Base-by-base conservation (phyloP, 768 basidiomycete species). In the Pulveroboletus frians region DNA sequence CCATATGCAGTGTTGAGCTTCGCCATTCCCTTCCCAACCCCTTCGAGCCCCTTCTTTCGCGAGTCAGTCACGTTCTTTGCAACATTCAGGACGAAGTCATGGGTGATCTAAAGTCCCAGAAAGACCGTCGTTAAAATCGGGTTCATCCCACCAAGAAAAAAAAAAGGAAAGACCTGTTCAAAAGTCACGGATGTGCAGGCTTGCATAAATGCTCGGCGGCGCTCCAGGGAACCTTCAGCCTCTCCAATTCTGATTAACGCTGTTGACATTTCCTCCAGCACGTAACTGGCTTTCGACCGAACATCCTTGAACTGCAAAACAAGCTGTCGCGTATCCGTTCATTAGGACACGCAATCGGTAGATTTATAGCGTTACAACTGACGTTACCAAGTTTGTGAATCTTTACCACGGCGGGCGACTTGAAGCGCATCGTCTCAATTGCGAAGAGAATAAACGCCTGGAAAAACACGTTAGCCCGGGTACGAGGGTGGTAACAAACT, bases 401-500 rank as follows among this genome's bases (percentile, higher is more conserved):
- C 63, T 88, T 89, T 36, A 84, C 76, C 15, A 85, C 73, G 0
- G 84, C 78, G 3, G 80, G 66, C 8, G 80, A 67, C 63, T 87
- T 89, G 74, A 91, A 92, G 11, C 89, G 80, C 44, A 79, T 58
- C 0, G 83, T 84, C 61, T 84, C 85, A n/a, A 85, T 71, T 18
- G 73, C 68, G 52, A 92, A 76, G 2, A 92, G 68, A 39, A 89
- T 73, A 58, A 88, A 81, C 3, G 84, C 89, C 88, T 91, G 43
- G 11, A 34, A 47, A 38, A 29, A 43, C 8, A 26, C 31, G 39
- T 56, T 7, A 60, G 34, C 20, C n/a, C 2, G 14, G 23, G n/a
- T 14, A 13, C 17, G 39, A 42, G 11, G 32, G 9, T 5, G 15
- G 21, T 6, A 34, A 31, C 14, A 9, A 36, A 26, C 41, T 21